These are phyloP conservation scores for Angomonas ambiguus DNA, from an alignment of 208 protist genomes.

Conservation along the genomic window DNA sequence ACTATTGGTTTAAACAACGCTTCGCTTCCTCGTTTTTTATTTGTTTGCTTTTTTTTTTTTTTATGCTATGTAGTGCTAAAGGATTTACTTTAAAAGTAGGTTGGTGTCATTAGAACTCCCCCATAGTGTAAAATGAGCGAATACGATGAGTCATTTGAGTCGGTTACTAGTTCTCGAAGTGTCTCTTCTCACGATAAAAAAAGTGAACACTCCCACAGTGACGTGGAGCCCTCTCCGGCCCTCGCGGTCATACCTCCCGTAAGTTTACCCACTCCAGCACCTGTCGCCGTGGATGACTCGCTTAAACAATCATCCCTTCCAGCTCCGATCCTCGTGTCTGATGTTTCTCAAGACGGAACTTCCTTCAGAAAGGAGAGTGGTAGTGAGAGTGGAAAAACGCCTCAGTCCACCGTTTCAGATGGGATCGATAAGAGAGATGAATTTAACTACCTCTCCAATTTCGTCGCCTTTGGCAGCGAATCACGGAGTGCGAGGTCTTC, in stretches of 20 bases:
- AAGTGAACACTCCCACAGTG: neutral
- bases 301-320: neutral
- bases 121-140: slow-evolving; percentile 45
- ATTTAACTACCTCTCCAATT: slow-evolving; percentile 34
- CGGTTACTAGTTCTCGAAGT: slow-evolving; percentile 22
- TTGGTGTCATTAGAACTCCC: neutral
- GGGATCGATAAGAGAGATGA: neutral
- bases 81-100: neutral
- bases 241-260: no score
- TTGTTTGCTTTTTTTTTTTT: neutral
- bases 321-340: no score
- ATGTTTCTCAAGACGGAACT: no score
- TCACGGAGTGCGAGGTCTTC: neutral
- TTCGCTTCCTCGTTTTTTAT: no score
- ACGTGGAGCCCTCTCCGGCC: no score
- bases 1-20: no score
- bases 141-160: slow-evolving; percentile 73
- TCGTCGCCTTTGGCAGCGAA: slow-evolving; percentile 35
- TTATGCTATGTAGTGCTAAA: neutral
- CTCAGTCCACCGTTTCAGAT: neutral
- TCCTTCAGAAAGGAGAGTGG: neutral
- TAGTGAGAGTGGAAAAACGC: neutral
- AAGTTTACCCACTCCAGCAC: neutral
- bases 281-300: neutral
- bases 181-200: neutral